Base-by-base conservation (phyloP, 768 basidiomycete species). In the Suillus placidus region DNA sequence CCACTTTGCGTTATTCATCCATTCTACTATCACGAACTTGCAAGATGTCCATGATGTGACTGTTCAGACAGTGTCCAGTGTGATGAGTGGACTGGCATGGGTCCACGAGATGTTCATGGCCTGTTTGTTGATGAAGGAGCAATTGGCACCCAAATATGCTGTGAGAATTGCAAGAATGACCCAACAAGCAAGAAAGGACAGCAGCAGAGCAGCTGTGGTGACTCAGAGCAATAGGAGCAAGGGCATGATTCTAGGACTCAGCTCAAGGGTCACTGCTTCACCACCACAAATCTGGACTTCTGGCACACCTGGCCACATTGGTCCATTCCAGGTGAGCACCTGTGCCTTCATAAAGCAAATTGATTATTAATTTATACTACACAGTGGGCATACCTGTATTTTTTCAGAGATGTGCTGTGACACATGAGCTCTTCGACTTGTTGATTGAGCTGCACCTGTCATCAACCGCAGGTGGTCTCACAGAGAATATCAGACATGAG, bases 381-480 rank as follows among this genome's bases (percentile, higher is more conserved):
- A n/a, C n/a, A n/a, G n/a, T n/a, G n/a, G n/a, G n/a, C n/a, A 61
- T 74, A 10, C 73, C 73, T 13, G 26, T 64, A 45, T 74, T 74
- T 3, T 66, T 69, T 42, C 45, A 66, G 49, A 60, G 64, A 1
- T 73, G 70, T 49, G 71, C 66, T 0, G 43, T 73, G 4, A 73
- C 72, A 1, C 63, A 66, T 3, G 70, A 75, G 0, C 70, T 76
- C 2, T 73, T 67, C 45, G 66, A 74, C 49, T 23, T 74, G 1
- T 69, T 76, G 23, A 58, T 72, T 23, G 73, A 75, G 65, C 8
- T 76, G 6, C 61, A 70, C 0, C 70, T 57, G 0, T 67, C 69
- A 0, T 62, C 51, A 7, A 73, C 71, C 2, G 67, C 75, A 8
- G 66, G 55, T 1, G 67, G 63, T 20, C 62, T 75, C 2, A 67